Percentiles rank a stretch among this genome's conserved stretches.
Evolutionary conservation across 2,329 filamentous ascomycete genomes (phyloP).

Genomic region (Calonectria multiphialidica): DNA sequence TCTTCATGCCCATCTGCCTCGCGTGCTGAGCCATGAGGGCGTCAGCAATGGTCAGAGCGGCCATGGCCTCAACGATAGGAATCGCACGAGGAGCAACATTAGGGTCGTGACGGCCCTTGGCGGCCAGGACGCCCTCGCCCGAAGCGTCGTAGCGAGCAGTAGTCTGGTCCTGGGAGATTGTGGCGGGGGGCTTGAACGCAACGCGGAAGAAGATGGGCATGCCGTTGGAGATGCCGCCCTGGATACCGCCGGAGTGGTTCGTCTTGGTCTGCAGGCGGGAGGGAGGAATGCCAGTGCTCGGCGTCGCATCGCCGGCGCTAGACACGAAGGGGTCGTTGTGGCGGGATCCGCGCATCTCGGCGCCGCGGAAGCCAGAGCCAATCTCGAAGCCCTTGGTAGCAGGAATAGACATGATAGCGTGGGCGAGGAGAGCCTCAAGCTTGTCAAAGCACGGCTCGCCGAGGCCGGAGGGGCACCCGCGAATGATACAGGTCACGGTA

Average conservation of each 20-base stretch:
- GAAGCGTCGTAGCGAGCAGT: constrained; percentile 84
- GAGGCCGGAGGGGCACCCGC: constrained; percentile 85
- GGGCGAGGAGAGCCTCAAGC: constrained; percentile 89
- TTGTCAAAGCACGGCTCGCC: constrained; percentile 98
- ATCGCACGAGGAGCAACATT: constrained; percentile 90
- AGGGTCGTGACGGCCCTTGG: constrained; percentile 95
- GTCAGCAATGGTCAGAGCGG: constrained; percentile 87
- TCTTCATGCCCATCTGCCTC: constrained; percentile 34
- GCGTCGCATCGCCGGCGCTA: constrained; percentile 56
- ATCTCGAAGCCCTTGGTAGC: constrained; percentile 97
- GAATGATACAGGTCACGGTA: constrained; percentile 93
- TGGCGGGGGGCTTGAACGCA: constrained; percentile 94
- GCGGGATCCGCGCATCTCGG: constrained; percentile 85
- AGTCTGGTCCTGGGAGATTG: constrained; percentile 88
- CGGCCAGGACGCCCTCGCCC: constrained; percentile 80
- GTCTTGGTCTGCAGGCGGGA: constrained; percentile 81
- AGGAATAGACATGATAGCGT: constrained; percentile 95
- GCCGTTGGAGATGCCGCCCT: constrained; percentile 95
- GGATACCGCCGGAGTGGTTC: constrained; percentile 95
- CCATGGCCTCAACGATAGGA: constrained; percentile 93
- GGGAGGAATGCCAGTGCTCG: constrained; percentile 59
- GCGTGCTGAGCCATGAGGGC: constrained; percentile 78
- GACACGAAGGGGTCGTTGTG: constrained; percentile 82
- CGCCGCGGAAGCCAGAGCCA: constrained; percentile 90
- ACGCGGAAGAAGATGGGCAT: constrained; percentile 95